phyloP scores from a whole-genome alignment of 1,284 basidiomycete species.

The Cystobasidiaceae sp. region DNA sequence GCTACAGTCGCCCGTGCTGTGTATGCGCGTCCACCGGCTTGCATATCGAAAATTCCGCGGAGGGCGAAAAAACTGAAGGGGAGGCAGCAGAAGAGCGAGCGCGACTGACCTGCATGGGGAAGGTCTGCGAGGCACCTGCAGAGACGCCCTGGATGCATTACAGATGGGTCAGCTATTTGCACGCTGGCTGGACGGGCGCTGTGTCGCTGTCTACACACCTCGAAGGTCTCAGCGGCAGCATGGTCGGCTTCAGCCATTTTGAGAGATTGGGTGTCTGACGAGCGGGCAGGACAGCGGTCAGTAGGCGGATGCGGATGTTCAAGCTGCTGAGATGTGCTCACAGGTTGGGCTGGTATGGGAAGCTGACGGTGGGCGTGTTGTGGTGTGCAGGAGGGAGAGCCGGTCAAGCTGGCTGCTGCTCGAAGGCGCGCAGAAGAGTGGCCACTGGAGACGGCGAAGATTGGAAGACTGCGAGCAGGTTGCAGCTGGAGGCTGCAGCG shows the following conservation, averaged over 20 bases:
- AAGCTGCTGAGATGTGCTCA: not conserved
- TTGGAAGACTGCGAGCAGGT: no score
- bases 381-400: not conserved
- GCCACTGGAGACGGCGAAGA: no score
- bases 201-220: not conserved
- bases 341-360: not conserved
- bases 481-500: no score
- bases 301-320: not conserved
- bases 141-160: constrained; percentile 47
- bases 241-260: constrained; percentile 24
- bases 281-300: not conserved
- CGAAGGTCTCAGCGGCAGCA: constrained; percentile 18
- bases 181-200: not conserved
- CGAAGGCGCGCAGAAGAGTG: not conserved
- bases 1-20: no score
- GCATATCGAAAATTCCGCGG: no score
- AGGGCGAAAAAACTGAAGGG: no score
- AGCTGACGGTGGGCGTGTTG: not conserved
- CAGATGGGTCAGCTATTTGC: not conserved
- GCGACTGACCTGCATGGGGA: constrained; percentile 48
- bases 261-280: not conserved
- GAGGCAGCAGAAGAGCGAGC: not conserved
- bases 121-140: constrained; percentile 82
- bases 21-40: no score
- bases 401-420: not conserved